Percentiles rank a stretch among this genome's conserved stretches.
Conservation (phyloP, 2,329 filamentous ascomycete genomes). For the Fusarium coffeatum region DNA sequence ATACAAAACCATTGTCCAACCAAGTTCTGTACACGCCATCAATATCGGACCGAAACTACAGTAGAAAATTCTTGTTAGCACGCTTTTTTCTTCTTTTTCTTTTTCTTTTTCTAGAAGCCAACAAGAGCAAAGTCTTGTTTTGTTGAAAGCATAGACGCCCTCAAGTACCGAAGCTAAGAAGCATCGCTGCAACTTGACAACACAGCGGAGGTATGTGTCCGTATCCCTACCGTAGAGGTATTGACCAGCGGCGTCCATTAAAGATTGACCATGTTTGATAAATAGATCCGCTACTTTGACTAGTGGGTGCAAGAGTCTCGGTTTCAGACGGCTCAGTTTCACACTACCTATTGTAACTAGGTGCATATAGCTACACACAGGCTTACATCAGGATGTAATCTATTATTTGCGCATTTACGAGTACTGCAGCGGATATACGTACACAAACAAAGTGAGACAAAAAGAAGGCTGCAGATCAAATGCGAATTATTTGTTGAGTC, state of each 20-base stretch:
- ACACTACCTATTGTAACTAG: neutral
- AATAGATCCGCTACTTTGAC: conserved; percentile 5
- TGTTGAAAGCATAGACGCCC: neutral
- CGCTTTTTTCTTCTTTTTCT: too few relatives aligned
- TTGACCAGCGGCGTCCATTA: neutral
- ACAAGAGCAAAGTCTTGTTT: neutral
- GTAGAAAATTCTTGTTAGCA: conserved; percentile 18
- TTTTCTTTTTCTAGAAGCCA: conserved; percentile 1
- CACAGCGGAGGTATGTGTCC: conserved; percentile 20
- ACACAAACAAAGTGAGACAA: conserved; percentile 1
- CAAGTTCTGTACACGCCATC: neutral
- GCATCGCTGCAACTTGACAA: neutral
- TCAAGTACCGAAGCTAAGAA: conserved; percentile 16
- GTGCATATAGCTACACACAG: neutral
- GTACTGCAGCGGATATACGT: neutral
- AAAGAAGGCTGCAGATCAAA: conserved; percentile 1
- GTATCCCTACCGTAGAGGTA: neutral
- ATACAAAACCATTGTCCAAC: neutral
- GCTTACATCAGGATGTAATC: neutral
- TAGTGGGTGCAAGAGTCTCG: conserved; percentile 11
- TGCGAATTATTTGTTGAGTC: neutral
- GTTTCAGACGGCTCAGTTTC: conserved; percentile 26
- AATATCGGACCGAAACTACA: conserved; percentile 19
- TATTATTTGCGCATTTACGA: conserved; percentile 18
- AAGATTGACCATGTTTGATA: neutral